Percentiles rank a stretch among this genome's conserved stretches.
Conservation (phyloP, 176 grass and related monocot genomes). For the Poa pratensis region DNA sequence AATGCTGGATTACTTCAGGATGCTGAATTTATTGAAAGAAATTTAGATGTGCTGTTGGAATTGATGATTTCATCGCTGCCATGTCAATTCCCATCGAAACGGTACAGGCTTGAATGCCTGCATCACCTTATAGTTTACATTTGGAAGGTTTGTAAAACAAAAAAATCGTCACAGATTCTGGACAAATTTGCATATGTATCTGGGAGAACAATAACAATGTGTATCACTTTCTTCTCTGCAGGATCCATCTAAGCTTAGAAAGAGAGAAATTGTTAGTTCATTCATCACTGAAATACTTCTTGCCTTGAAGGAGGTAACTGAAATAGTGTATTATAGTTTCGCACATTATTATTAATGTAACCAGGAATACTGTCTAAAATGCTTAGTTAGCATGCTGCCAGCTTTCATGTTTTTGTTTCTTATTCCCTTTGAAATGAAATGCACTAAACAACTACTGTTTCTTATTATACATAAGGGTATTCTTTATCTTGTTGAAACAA, state of each 20-base stretch:
- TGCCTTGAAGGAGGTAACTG: conserved; percentile 83
- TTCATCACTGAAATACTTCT: conserved; percentile 94
- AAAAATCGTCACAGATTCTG: not conserved
- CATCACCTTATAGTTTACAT: conserved; percentile 79
- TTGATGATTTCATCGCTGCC: conserved; percentile 76
- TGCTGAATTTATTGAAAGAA: conserved; percentile 66
- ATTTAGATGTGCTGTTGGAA: conserved; percentile 64
- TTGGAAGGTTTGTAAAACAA: conserved; percentile 70
- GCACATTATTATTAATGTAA: conserved; percentile 5
- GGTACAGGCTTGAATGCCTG: conserved; percentile 85
- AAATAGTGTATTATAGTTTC: conserved; percentile 20
- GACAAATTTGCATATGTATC: conserved; percentile 13
- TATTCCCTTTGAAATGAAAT: conserved; percentile 28
- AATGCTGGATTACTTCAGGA: conserved; percentile 54
- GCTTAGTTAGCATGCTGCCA: not conserved
- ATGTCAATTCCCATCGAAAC: conserved; percentile 87
- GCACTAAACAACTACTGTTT: not conserved
- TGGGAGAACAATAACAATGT: conserved; percentile 12
- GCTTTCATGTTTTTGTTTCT: not conserved
- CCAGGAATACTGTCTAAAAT: not conserved
- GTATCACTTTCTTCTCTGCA: conserved; percentile 48
- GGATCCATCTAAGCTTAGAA: conserved; percentile 76
- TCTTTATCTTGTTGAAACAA: not conserved
- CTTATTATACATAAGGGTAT: not conserved
- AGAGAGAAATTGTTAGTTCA: conserved; percentile 77